These are phyloP conservation scores for Parathielavia appendiculata DNA, from an alignment of 495 filamentous ascomycete genomes.

Conservation along the genomic window DNA sequence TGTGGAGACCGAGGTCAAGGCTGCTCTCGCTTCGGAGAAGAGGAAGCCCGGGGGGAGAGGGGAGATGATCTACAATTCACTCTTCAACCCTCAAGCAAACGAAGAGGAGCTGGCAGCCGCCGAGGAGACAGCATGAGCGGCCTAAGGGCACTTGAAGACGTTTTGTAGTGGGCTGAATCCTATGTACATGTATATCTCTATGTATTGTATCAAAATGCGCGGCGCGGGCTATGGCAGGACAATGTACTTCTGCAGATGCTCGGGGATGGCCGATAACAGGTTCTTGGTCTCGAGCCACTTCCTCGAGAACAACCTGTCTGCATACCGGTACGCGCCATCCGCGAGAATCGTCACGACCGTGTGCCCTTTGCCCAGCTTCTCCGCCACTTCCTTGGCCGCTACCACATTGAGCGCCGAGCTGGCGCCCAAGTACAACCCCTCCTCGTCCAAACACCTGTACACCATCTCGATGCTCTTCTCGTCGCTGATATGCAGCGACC, in stretches of 20 bases:
- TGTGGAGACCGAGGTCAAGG: conserved; percentile 27
- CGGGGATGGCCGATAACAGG: conserved; percentile 74
- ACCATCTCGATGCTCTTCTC: conserved; percentile 98
- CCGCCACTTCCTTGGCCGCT: conserved; percentile 88
- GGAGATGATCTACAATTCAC: conserved; percentile 21
- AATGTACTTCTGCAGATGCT: conserved; percentile 84
- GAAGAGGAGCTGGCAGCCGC: conserved; percentile 10
- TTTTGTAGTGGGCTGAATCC: conserved; percentile 8
- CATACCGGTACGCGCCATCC: conserved; percentile 94
- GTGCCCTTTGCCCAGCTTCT: conserved; percentile 81
- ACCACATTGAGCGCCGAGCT: conserved; percentile 91
- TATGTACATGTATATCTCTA: conserved; percentile 21
- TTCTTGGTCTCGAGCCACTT: conserved; percentile 87
- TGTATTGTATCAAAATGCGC: neutral
- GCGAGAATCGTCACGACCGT: conserved; percentile 91
- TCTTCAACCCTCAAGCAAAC: conserved; percentile 19
- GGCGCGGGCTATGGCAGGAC: conserved; percentile 61
- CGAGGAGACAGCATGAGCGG: conserved; percentile 1
- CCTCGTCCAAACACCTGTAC: conserved; percentile 93
- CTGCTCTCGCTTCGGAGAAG: conserved; percentile 13
- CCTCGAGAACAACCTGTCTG: conserved; percentile 82
- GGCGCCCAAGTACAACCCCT: conserved; percentile 92
- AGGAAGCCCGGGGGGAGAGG: conserved; percentile 5
- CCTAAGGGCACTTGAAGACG: neutral
- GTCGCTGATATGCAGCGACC: conserved; percentile 78